Percentiles rank a stretch among this genome's conserved stretches.
These are phyloP conservation scores for Ganoderma leucocontextum DNA, from an alignment of 1,284 basidiomycete species.

Conservation along the genomic window DNA sequence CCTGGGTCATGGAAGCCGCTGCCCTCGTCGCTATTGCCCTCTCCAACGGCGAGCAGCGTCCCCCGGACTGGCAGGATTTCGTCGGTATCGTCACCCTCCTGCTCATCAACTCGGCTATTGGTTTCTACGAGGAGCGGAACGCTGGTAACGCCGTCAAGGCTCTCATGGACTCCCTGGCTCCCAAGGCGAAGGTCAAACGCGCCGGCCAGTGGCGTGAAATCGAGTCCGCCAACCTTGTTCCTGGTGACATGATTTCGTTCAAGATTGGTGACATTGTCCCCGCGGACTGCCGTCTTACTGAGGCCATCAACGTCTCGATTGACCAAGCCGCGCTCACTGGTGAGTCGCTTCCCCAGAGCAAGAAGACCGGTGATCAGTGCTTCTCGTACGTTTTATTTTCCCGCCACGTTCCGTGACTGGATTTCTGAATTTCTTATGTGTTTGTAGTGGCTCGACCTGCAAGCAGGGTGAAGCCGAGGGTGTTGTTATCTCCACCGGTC, in stretches of 20 bases:
- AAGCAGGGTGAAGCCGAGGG: slow-evolving; percentile 98
- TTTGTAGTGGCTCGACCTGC: slow-evolving; percentile 87
- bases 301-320: slow-evolving; percentile 95
- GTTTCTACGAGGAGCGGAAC: slow-evolving; percentile 97
- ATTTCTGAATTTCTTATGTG: slow-evolving; percentile 24
- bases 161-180: slow-evolving; percentile 98
- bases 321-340: slow-evolving; percentile 97
- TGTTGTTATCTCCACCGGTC: slow-evolving; percentile 95
- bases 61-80: slow-evolving; percentile 98
- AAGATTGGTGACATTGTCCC: slow-evolving; percentile 98
- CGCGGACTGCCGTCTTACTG: slow-evolving; percentile 94
- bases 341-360: slow-evolving; percentile 91
- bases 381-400: slow-evolving; percentile 77
- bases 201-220: slow-evolving; percentile 87
- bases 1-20: slow-evolving; percentile 99
- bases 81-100: slow-evolving; percentile 94
- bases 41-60: slow-evolving; percentile 87
- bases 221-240: slow-evolving; percentile 88
- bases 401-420: background rate
- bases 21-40: slow-evolving; percentile 96
- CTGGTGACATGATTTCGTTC: slow-evolving; percentile 94
- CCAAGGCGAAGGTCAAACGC: slow-evolving; percentile 94
- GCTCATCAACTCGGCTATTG: slow-evolving; percentile 95
- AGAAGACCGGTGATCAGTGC: slow-evolving; percentile 94
- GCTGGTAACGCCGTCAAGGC: slow-evolving; percentile 99